These are phyloP conservation scores for Pestalotiopsis sp. DNA, from an alignment of 2,329 filamentous ascomycete genomes.

Conservation along the genomic window DNA sequence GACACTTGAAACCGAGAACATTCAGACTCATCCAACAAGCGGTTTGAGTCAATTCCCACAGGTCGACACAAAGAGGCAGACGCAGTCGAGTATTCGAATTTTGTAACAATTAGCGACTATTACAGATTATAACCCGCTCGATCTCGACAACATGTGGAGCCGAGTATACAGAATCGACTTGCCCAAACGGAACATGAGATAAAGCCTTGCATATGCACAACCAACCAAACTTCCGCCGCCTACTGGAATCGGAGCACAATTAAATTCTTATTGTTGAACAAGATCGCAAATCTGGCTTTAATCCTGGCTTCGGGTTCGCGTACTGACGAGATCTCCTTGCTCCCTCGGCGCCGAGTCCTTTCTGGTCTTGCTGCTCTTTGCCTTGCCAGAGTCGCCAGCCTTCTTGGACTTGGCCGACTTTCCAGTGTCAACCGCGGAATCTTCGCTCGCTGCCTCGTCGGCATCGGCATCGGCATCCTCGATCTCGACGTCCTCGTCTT, in stretches of 20 bases:
- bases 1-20: too few relatives aligned
- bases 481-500: constrained; percentile 9
- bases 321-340: constrained; percentile 23
- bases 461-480: not conserved
- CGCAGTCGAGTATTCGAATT: not conserved
- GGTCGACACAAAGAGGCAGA: too few relatives aligned
- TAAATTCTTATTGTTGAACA: too few relatives aligned
- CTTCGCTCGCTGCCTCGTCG: constrained; percentile 1
- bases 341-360: constrained; percentile 18
- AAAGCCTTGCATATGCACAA: not conserved
- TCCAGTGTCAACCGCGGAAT: not conserved
- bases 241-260: too few relatives aligned
- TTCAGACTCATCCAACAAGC: too few relatives aligned
- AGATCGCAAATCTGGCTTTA: constrained; percentile 6
- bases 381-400: not conserved
- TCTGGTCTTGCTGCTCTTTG: constrained; percentile 14
- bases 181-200: not conserved
- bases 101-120: not conserved
- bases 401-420: constrained; percentile 8
- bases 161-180: not conserved
- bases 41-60: too few relatives aligned
- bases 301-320: constrained; percentile 24
- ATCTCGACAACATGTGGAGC: not conserved
- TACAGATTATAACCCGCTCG: not conserved
- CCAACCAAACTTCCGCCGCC: not conserved